A percentile compares a stretch with the other conserved stretches of the same genome.
phyloP scores from a whole-genome alignment of 2,329 filamentous ascomycete species.

The Fusarium clavum region DNA sequence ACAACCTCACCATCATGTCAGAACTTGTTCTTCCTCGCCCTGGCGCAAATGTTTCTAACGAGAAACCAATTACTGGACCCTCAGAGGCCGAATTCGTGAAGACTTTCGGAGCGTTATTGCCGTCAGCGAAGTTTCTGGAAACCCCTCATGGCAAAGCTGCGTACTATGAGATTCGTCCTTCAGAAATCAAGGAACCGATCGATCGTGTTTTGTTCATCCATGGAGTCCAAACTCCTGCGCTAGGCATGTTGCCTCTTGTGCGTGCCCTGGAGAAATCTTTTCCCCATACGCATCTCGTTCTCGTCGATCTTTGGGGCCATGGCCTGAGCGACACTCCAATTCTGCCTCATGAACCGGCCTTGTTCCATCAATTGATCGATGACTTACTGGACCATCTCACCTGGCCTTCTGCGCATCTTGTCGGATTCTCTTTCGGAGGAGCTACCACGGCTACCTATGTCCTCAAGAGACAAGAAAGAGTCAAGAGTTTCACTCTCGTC shows the following conservation, averaged over 20 bases:
- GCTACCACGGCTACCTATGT: conserved; percentile 55
- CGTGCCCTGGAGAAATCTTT: conserved; percentile 50
- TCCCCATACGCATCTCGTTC: conserved; percentile 54
- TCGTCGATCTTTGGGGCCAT: conserved; percentile 66
- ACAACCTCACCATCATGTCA: background rate
- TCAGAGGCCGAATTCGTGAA: conserved; percentile 51
- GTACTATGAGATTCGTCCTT: conserved; percentile 53
- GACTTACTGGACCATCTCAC: conserved; percentile 53
- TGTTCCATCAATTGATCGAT: conserved; percentile 59
- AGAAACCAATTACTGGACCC: conserved; percentile 49
- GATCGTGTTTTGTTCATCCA: conserved; percentile 59
- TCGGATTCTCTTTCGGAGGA: conserved; percentile 64
- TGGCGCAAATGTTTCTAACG: background rate
- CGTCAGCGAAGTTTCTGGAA: conserved; percentile 51
- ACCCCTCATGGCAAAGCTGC: conserved; percentile 52
- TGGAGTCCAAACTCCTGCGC: conserved; percentile 62
- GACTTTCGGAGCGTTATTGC: conserved; percentile 55
- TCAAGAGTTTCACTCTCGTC: conserved; percentile 54
- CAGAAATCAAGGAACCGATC: background rate
- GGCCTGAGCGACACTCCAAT: conserved; percentile 62
- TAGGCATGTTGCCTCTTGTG: conserved; percentile 60
- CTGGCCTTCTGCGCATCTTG: conserved; percentile 58
- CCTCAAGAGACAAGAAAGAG: conserved; percentile 45
- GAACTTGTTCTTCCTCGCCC: conserved; percentile 20
- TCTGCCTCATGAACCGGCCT: conserved; percentile 51